Conservation (phyloP, 1,284 basidiomycete genomes). For the Cystobasidiaceae sp. region DNA sequence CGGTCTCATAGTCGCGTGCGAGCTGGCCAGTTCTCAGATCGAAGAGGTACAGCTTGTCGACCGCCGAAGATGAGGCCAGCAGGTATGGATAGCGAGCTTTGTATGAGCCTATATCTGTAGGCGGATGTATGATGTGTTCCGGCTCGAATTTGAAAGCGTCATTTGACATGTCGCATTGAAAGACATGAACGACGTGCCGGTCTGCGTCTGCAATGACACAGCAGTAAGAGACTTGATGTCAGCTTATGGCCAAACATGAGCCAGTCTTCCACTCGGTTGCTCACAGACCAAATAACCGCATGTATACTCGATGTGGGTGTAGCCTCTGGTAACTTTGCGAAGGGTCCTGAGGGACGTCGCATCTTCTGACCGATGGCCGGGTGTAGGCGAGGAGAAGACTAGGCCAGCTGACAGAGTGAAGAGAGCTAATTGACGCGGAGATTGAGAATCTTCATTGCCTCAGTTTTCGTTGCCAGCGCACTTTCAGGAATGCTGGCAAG, state of each 20-base stretch:
- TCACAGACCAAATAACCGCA: conserved; percentile 16
- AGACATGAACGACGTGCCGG: too few species aligned
- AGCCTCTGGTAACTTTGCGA: neutral
- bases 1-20: neutral
- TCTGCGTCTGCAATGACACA: too few species aligned
- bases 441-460: too few species aligned
- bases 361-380: neutral
- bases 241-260: too few species aligned
- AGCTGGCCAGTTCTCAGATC: conserved; percentile 10
- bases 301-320: conserved; percentile 21
- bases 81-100: conserved; percentile 24
- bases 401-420: too few species aligned
- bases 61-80: neutral
- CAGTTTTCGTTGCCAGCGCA: too few species aligned
- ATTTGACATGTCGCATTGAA: too few species aligned
- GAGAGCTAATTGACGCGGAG: too few species aligned
- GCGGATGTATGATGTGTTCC: neutral
- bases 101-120: neutral
- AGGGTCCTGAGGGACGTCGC: neutral
- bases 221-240: too few species aligned
- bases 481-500: too few species aligned
- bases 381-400: neutral
- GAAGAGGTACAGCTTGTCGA: neutral
- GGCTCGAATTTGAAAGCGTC: neutral
- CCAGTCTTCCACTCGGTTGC: neutral